Conservation (phyloP, 2,329 filamentous ascomycete genomes). For the Leptosphaerulina australis region DNA sequence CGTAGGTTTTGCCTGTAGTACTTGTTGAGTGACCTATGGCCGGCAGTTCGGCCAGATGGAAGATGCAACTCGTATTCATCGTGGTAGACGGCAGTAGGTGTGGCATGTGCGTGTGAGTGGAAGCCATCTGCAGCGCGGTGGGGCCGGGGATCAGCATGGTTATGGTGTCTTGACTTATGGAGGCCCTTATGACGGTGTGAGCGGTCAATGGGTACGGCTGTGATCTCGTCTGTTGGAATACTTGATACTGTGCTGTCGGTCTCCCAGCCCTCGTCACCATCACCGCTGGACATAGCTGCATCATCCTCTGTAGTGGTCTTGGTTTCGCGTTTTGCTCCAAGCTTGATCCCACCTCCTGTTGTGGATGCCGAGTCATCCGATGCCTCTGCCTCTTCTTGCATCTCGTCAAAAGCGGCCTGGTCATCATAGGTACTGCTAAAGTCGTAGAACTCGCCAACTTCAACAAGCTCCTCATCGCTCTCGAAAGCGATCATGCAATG, state of each 20-base stretch:
- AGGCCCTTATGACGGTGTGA: constrained; percentile 75
- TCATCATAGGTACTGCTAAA: constrained; percentile 96
- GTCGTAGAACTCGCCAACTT: constrained; percentile 96
- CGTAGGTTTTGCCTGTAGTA: constrained; percentile 95
- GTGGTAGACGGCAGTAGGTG: constrained; percentile 79
- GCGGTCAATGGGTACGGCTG: constrained; percentile 76
- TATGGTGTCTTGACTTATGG: constrained; percentile 75
- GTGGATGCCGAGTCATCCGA: constrained; percentile 56
- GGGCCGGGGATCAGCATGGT: constrained; percentile 70
- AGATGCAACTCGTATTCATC: constrained; percentile 94
- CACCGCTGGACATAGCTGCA: constrained; percentile 54
- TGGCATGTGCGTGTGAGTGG: constrained; percentile 78
- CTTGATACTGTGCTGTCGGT: constrained; percentile 89
- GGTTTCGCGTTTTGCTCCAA: constrained; percentile 65
- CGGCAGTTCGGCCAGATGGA: constrained; percentile 85
- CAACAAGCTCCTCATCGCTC: constrained; percentile 85
- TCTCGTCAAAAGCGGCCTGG: constrained; percentile 65
- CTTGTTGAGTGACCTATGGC: constrained; percentile 82
- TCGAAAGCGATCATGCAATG: constrained; percentile 97
- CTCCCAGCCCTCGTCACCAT: constrained; percentile 86
- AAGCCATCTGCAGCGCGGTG: constrained; percentile 78
- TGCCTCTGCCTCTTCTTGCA: constrained; percentile 51
- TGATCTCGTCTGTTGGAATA: constrained; percentile 82
- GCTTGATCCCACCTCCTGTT: constrained; percentile 67
- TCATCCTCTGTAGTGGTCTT: constrained; percentile 47